These are phyloP conservation scores for Phytophthora hybrid DNA, from an alignment of 352 stramenopile genomes.

Conservation along the genomic window DNA sequence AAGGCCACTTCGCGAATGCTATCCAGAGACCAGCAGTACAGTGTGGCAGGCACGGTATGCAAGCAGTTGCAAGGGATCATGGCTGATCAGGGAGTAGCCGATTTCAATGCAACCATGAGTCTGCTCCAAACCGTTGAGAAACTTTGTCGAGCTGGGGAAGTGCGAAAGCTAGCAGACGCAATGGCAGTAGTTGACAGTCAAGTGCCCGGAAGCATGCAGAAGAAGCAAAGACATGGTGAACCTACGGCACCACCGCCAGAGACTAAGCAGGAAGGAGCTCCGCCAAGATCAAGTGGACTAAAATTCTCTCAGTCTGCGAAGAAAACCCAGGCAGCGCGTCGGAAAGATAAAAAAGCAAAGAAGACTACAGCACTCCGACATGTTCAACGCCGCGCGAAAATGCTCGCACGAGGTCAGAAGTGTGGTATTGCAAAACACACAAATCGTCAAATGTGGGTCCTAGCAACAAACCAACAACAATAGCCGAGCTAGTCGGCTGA, in stretches of 20 bases:
- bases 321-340: not conserved
- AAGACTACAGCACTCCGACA: not conserved
- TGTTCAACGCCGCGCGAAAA: not conserved
- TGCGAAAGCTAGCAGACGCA: constrained; percentile 14
- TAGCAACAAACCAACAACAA: no score
- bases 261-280: not conserved
- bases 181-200: constrained; percentile 3
- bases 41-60: no score
- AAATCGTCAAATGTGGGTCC: no score
- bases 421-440: no score
- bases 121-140: no score
- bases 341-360: not conserved
- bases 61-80: no score
- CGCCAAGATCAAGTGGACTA: not conserved
- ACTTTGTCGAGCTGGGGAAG: constrained; percentile 2
- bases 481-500: no score
- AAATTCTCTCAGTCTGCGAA: not conserved
- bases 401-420: not conserved
- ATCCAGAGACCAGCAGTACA: no score
- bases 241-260: not conserved
- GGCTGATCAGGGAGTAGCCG: no score
- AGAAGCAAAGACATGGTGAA: not conserved
- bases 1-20: no score
- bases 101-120: no score
- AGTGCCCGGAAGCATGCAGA: not conserved